A percentile compares a stretch with the other conserved stretches of the same genome.
Evolutionary conservation across 768 basidiomycete genomes (phyloP).

Genomic region (Suillus brevipes): DNA sequence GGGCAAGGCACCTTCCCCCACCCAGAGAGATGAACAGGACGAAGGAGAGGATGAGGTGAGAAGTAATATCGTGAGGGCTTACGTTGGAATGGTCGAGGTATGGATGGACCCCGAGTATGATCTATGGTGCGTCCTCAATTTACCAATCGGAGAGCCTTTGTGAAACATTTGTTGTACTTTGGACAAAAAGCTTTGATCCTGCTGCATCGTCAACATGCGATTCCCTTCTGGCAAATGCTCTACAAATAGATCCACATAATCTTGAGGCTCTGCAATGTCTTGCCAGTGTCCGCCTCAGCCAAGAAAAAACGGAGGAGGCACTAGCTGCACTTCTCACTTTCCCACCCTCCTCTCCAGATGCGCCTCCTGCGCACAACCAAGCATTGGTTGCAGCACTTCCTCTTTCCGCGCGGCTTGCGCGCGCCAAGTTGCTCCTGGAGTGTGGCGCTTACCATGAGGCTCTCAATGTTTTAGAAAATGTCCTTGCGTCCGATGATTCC

Average conservation of each 20-base stretch:
- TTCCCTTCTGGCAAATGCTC: slow-evolving; percentile 67
- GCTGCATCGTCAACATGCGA: slow-evolving; percentile 84
- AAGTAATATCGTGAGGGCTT: slow-evolving; percentile 71
- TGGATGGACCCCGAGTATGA: slow-evolving; percentile 94
- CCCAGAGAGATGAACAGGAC: slow-evolving; percentile 32
- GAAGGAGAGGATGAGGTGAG: slow-evolving; percentile 59
- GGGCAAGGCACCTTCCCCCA: slow-evolving; percentile 60
- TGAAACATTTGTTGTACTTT: background rate
- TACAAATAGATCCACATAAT: slow-evolving; percentile 72
- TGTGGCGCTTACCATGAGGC: slow-evolving; percentile 70
- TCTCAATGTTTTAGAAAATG: slow-evolving; percentile 70
- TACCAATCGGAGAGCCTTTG: background rate
- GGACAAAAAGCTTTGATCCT: slow-evolving; percentile 66
- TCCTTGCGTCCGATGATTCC: slow-evolving; percentile 80
- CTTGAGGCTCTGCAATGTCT: slow-evolving; percentile 77
- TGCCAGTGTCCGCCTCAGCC: slow-evolving; percentile 87
- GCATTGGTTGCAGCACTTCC: slow-evolving; percentile 44
- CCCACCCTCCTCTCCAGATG: slow-evolving; percentile 19
- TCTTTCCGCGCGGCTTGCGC: slow-evolving; percentile 65
- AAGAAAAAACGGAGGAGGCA: slow-evolving; percentile 82
- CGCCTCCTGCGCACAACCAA: slow-evolving; percentile 7
- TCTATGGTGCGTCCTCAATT: slow-evolving; percentile 61
- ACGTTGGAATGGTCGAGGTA: slow-evolving; percentile 89
- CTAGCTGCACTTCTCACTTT: slow-evolving; percentile 35
- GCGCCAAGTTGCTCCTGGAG: slow-evolving; percentile 85